A percentile compares a stretch with the other conserved stretches of the same genome.
These are phyloP conservation scores for Monotropa hypopitys DNA, from an alignment of 179 eudicot genomes.

Conservation along the genomic window DNA sequence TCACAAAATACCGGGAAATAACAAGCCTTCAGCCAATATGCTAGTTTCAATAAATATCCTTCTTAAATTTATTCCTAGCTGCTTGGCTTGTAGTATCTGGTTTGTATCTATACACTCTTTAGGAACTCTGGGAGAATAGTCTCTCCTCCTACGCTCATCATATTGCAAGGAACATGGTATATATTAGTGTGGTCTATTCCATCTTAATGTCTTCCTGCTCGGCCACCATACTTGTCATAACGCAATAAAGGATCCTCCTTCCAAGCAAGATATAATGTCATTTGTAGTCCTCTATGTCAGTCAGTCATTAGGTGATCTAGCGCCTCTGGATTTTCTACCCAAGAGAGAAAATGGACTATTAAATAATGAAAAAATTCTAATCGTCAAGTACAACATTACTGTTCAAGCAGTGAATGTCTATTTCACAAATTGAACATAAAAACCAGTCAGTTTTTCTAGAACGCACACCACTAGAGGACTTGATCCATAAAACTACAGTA, in stretches of 20 bases:
- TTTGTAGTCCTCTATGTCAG: background rate
- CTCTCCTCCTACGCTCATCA: background rate
- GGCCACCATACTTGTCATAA: background rate
- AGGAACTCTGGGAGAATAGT: background rate
- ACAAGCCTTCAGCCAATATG: background rate
- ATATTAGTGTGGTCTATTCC: background rate
- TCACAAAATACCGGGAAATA: background rate
- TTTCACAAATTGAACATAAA: background rate
- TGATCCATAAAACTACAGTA: background rate
- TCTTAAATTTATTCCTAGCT: background rate
- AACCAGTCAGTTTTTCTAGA: background rate
- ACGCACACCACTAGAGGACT: background rate
- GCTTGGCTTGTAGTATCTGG: background rate
- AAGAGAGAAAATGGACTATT: background rate
- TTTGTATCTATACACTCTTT: background rate
- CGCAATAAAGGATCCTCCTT: background rate
- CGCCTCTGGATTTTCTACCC: background rate
- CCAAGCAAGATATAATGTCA: background rate
- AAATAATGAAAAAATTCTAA: background rate
- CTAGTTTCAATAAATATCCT: background rate
- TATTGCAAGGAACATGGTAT: background rate
- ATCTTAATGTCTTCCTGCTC: background rate
- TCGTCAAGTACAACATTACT: background rate
- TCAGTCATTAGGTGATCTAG: background rate
- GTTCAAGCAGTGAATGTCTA: background rate